Base-by-base conservation (phyloP, 768 basidiomycete genomes). In the Lentinula raphanica region DNA sequence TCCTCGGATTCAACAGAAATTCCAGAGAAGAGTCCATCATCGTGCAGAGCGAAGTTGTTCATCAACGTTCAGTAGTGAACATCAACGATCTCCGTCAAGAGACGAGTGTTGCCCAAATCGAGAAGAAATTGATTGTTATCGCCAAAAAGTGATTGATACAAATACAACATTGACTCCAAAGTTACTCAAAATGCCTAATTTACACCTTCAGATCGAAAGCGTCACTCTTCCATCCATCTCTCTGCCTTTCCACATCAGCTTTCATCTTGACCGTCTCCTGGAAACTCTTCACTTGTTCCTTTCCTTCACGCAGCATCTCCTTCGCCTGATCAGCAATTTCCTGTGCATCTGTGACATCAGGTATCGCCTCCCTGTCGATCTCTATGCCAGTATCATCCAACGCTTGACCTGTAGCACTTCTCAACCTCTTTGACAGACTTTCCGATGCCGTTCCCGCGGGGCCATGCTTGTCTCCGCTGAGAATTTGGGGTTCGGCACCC, bases 401-500 rank as follows among this genome's bases (percentile, higher is more conserved):
- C 0, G 63, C 66, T 5, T 76, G 67, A 1, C 58, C 39, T 45
- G 64, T 65, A 44, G 44, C 53, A 25, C 17, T 64, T 56, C 63
- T 61, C 15, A 75, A 58, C 3, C 70, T 74, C 54, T 81, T 72
- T 42, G 59, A 66, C 2, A 81, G 46, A 11, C 68, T 67, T 62
- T 75, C 79, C 2, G 83, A 76, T 4, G 75, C 76, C 1, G 74
- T 83, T 2, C 83, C 88, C 35, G 83, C 64, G 0, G 88, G 88
- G 0, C 88, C 88, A 3, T 73, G 77, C 75, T 90, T 88, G 60
- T 84, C 79, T 0, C 86, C 84, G 27, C 79, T 70, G 28, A 90
- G 68, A 31, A 90, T 81, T 74, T 90, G 88, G 35, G 88, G 88
- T 69, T 87, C 87, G 5, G 80, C 85, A 2, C 88, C 88, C 72